Percentiles rank a stretch among this genome's conserved stretches.
Conservation (phyloP, 441 rosid genomes). For the Brassica hybrid region DNA sequence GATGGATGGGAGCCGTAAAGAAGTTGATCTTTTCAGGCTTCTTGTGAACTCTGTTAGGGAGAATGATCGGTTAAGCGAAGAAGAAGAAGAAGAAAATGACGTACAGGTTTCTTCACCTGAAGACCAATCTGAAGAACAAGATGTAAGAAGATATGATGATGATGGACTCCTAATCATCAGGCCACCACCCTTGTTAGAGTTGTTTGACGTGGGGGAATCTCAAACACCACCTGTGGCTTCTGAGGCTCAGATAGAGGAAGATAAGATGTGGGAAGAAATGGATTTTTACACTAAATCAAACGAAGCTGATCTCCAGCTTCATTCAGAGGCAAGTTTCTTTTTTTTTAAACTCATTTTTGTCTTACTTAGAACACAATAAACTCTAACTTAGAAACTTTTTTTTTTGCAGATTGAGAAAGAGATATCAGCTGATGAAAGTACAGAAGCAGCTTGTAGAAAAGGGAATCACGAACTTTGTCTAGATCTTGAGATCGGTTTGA, state of each 20-base stretch:
- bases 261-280: constrained; percentile 28
- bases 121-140: constrained; percentile 27
- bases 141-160: constrained; percentile 27
- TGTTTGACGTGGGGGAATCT: constrained; percentile 36
- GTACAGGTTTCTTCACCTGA: constrained; percentile 28
- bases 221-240: constrained; percentile 17
- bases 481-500: constrained; percentile 64
- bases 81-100: constrained; percentile 22
- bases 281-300: background rate
- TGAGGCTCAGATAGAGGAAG: constrained; percentile 11
- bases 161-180: constrained; percentile 36
- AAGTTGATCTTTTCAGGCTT: constrained; percentile 38
- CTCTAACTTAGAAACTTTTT: background rate
- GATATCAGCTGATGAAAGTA: constrained; percentile 24
- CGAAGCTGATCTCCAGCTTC: background rate
- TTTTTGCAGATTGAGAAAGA: constrained; percentile 34
- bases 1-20: constrained; percentile 30
- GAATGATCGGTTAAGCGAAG: constrained; percentile 29
- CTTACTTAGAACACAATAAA: background rate
- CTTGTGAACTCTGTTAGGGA: constrained; percentile 43
- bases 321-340: constrained; percentile 15
- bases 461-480: constrained; percentile 55
- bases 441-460: constrained; percentile 35
- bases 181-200: constrained; percentile 29
- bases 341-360: background rate